Base-by-base conservation (phyloP, 352 stramenopile species). In the Globisporangium paroecandrum region DNA sequence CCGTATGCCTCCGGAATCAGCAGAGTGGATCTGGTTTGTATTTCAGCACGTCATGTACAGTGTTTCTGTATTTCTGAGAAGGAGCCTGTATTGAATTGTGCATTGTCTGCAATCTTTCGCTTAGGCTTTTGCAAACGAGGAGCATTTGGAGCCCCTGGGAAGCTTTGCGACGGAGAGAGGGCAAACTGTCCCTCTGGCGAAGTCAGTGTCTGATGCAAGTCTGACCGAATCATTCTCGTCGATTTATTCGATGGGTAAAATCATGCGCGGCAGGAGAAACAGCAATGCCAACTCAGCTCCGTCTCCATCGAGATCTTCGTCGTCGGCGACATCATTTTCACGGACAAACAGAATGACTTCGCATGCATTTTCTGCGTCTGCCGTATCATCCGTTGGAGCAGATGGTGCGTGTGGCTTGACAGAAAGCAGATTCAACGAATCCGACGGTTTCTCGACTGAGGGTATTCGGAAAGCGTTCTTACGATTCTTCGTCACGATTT, bases 61-160 rank as follows among this genome's bases (percentile, higher is more conserved):
- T 20, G 63, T 25, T 3, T 58, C 62, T 24, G 0, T 41, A 3
- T 49, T 1, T 55, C 24, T 55, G n/a, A 15, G 8, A 57, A 12
- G 2, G 51, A 32, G 1, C 22, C 20, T 8, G 24, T 60, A 1
- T 51, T 15, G 18, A 24, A 46, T 51, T 55, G 20, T 29, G 29
- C 10, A 8, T 18, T 22, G 15, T 53, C 24, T 29, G 3, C 29
- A 10, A 18, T 34, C 43, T 49, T 20, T 36, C 58, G 15, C 9
- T 24, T n/a, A 93, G 85, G 87, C 85, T 2, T 95, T 90, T 68
- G 80, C 83, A 29, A 90, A 91, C 49, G 84, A 95, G 27, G 87
- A 95, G 51, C 78, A 93, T 41, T 74, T 93, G n/a, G 83, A 89
- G 38, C 87, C 87, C 0, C 89, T 95, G 27, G 82, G 82, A 13